Evolutionary conservation across 192 early-diverging fungal species (phyloP).

Genomic region (Geranomyces michiganensis): DNA sequence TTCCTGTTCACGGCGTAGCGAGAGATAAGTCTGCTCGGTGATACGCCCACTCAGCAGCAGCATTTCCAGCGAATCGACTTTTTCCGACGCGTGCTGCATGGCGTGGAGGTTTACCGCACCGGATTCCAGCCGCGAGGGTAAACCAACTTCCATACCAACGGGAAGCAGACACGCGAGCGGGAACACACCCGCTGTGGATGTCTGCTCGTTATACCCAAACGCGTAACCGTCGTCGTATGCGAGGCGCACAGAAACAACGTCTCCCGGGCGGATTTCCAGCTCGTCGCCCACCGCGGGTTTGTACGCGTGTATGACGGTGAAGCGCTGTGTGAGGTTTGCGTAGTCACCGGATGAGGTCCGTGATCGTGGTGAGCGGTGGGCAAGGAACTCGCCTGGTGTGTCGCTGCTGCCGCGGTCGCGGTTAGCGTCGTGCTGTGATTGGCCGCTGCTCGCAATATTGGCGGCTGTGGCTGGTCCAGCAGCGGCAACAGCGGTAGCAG

Average conservation of each 20-base stretch:
- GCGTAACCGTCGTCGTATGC: conserved; percentile 41
- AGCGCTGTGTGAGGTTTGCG: conserved; percentile 10
- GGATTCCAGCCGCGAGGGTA: conserved; percentile 31
- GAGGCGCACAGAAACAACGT: conserved; percentile 27
- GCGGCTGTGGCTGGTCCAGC: too few relatives aligned
- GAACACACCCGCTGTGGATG: conserved; percentile 26
- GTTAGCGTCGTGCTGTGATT: too few relatives aligned
- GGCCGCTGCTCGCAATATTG: too few relatives aligned
- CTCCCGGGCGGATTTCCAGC: conserved; percentile 24
- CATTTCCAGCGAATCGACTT: conserved; percentile 41
- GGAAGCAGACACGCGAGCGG: conserved; percentile 38
- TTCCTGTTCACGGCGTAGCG: conserved; percentile 26
- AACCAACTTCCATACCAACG: conserved; percentile 34
- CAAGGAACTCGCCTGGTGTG: not conserved
- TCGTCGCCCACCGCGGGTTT: conserved; percentile 32
- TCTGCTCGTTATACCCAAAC: conserved; percentile 27
- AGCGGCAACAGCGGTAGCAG: too few relatives aligned
- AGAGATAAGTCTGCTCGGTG: conserved; percentile 31
- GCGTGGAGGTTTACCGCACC: conserved; percentile 23
- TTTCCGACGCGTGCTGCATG: conserved; percentile 21
- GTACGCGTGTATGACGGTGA: conserved; percentile 34
- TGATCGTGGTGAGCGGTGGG: not conserved
- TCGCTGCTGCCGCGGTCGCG: conserved; percentile 4
- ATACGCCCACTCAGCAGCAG: conserved; percentile 35
- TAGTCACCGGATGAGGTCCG: conserved; percentile 16